Conservation (phyloP, 495 filamentous ascomycete genomes). For the Hyaloscypha hepaticicola region DNA sequence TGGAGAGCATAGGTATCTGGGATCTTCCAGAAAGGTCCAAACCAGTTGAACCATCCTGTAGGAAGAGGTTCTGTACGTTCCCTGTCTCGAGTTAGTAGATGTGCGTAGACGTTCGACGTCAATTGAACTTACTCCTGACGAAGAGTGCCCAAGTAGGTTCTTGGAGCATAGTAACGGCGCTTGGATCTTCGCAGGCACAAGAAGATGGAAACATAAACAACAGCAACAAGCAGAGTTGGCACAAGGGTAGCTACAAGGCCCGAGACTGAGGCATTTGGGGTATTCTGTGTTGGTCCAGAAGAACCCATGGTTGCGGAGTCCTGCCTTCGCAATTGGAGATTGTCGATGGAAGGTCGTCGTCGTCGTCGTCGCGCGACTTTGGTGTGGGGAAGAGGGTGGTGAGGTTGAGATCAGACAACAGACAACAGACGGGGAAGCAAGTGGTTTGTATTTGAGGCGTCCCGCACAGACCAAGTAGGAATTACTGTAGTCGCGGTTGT, state of each 20-base stretch:
- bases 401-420: background rate
- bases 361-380: background rate
- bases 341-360: background rate
- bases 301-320: slow-evolving; percentile 10
- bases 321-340: slow-evolving; percentile 14
- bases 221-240: slow-evolving; percentile 64
- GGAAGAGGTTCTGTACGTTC: slow-evolving; percentile 68
- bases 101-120: background rate
- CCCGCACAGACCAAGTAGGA: background rate
- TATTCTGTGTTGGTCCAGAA: background rate
- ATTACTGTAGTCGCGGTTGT: too few species aligned
- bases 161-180: slow-evolving; percentile 78
- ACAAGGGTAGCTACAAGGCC: slow-evolving; percentile 67
- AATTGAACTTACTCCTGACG: slow-evolving; percentile 52
- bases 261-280: slow-evolving; percentile 18
- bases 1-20: slow-evolving; percentile 83
- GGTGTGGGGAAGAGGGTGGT: background rate
- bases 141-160: slow-evolving; percentile 80
- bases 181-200: slow-evolving; percentile 71
- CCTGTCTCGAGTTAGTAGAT: slow-evolving; percentile 36
- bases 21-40: slow-evolving; percentile 71
- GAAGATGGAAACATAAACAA: slow-evolving; percentile 67
- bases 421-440: background rate
- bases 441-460: background rate
- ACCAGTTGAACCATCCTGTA: slow-evolving; percentile 72